phyloP scores from a whole-genome alignment of 441 rosid genomes.

The Populus hybrid region DNA sequence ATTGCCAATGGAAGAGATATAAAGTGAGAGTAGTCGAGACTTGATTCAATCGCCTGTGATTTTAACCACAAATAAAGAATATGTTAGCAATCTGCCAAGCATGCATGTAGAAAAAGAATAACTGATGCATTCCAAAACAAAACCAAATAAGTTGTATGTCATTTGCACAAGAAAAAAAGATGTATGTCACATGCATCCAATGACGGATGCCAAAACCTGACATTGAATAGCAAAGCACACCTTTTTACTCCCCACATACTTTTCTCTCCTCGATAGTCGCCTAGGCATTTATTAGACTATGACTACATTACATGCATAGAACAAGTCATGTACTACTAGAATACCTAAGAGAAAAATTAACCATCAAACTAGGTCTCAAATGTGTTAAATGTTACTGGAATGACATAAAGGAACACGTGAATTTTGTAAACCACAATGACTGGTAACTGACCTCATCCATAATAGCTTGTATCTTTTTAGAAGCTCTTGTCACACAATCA shows the following conservation, averaged over 20 bases:
- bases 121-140: not conserved
- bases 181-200: not conserved
- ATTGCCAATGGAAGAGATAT: constrained; percentile 86
- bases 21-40: constrained; percentile 81
- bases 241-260: not conserved
- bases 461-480: constrained; percentile 52
- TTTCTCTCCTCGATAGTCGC: not conserved
- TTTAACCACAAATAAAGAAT: not conserved
- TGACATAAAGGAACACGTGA: not conserved
- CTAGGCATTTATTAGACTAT: not conserved
- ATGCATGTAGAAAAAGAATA: not conserved
- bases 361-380: constrained; percentile 3
- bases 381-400: not conserved
- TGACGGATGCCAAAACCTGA: no score
- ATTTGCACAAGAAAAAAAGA: not conserved
- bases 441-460: constrained; percentile 59
- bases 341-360: not conserved
- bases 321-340: not conserved
- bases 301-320: not conserved
- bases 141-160: not conserved
- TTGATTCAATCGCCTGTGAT: constrained; percentile 58
- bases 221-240: no score
- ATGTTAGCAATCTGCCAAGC: not conserved
- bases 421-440: constrained; percentile 1
- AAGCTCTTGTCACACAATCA: constrained; percentile 60